Evolutionary conservation across 2,329 filamentous ascomycete genomes (phyloP).

Genomic region (Colletotrichum agaves): DNA sequence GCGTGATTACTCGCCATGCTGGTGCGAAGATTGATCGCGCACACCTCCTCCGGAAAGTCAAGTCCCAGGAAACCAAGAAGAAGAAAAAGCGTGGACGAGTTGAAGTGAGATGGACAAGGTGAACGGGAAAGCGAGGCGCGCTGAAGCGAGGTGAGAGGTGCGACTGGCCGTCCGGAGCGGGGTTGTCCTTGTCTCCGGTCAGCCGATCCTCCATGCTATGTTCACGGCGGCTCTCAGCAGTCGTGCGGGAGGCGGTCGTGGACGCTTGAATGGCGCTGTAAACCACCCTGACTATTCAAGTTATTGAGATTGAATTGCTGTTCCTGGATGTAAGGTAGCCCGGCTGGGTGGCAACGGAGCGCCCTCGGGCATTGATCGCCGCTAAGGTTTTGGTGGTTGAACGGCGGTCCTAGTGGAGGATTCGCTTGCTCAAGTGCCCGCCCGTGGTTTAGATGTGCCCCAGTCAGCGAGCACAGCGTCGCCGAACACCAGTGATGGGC

Average conservation of each 20-base stretch:
- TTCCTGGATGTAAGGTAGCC: background rate
- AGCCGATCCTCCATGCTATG: background rate
- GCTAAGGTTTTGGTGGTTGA: slow-evolving; percentile 9
- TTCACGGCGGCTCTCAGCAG: background rate
- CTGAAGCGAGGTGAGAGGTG: background rate
- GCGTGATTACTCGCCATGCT: background rate
- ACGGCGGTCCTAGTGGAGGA: background rate
- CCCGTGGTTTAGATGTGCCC: background rate
- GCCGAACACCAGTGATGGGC: slow-evolving; percentile 2
- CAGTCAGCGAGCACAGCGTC: background rate
- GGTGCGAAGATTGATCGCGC: background rate
- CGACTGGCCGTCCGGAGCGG: slow-evolving; percentile 1
- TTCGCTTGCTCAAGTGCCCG: background rate
- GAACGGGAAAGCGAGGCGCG: slow-evolving; percentile 2
- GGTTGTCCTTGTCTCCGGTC: slow-evolving; percentile 10
- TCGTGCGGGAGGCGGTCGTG: slow-evolving; percentile 1
- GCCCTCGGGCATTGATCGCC: slow-evolving; percentile 13
- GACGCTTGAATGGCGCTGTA: background rate
- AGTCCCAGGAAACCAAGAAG: background rate
- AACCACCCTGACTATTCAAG: background rate
- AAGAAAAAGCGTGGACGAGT: background rate
- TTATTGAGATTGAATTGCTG: no score
- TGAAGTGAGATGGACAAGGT: slow-evolving; percentile 13
- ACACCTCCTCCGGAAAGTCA: background rate
- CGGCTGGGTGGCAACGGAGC: background rate